Evolutionary conservation across 2,329 filamentous ascomycete genomes (phyloP), one percentile per base, ranked within the genome.

Genomic region (Penicillium hordei): DNA sequence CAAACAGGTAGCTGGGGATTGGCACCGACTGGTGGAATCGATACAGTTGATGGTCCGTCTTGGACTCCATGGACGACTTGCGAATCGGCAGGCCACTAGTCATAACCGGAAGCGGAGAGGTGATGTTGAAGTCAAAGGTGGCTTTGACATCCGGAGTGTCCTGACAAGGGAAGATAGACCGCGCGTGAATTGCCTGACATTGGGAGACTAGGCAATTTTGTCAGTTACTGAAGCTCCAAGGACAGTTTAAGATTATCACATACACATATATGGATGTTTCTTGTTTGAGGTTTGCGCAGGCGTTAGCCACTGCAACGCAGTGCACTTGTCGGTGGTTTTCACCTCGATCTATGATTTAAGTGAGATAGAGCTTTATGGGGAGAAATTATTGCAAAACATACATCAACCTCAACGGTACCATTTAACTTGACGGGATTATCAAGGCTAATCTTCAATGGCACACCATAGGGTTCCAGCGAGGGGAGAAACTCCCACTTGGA

Each of bases 121-220:
- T 87, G 70, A 99, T 89, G 69, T 88, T 89, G 80, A 97, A 97
- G 61, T 88, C 87, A 76, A 93, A 92, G 1, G 92, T 95, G n/a
- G 90, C 92, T 80, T 99, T 99, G 68, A 97, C 90, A 73, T 97
- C 93, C 3, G 94, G 94, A 0, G 94, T 97, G 72, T 99, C 94
- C 79, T 97, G 93, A 76, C 93, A 97, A 7, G 94, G 94, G 75
- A 97, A 96, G 60, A 97, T 85, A 48, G 92, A 96, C 59, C 94
- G 87, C 43, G 91, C 91, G 70, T 97, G 93, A 70, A 97, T 97
- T 53, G 93, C 93, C 80, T 99, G 93, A 75, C 93, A 96, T 79
- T 97, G 94, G 44, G 91, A 95, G 80, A 97, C 78, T 81, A 42
- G 44, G 33, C 38, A 34, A 29, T 51, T 29, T 48, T 29, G 27